Percentiles rank a stretch among this genome's conserved stretches.
Evolutionary conservation across 225 moss, liverwort and hornwort species (phyloP).

Genomic region (Pseudoscleropodium purum): DNA sequence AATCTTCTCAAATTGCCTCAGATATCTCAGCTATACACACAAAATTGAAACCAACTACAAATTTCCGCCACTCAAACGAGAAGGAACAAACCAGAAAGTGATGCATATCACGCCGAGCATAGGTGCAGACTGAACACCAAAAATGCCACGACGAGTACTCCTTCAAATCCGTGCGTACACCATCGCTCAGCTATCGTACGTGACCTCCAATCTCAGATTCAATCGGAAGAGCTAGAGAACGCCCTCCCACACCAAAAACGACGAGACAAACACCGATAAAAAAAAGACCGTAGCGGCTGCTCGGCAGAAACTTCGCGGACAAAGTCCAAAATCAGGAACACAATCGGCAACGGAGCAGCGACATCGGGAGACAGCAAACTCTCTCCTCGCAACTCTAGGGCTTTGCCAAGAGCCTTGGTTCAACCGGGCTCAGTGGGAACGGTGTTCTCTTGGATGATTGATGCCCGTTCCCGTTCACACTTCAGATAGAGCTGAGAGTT

Average conservation of each 20-base stretch:
- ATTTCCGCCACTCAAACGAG: not conserved
- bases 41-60: not conserved
- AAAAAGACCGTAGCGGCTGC: not conserved
- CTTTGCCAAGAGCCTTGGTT: not conserved
- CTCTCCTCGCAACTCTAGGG: not conserved
- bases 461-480: not conserved
- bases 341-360: not conserved
- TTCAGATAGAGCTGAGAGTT: not conserved
- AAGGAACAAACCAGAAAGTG: slow-evolving; percentile 2
- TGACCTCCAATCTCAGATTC: not conserved
- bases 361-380: not conserved
- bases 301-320: not conserved
- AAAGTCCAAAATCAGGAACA: not conserved
- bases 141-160: not conserved
- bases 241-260: not conserved
- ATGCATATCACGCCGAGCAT: slow-evolving; percentile 16
- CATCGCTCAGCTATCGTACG: not conserved
- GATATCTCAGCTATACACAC: not conserved
- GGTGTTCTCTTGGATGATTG: not conserved
- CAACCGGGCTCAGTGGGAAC: not conserved
- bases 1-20: not conserved
- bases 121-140: not conserved
- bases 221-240: not conserved
- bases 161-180: not conserved
- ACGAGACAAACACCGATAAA: not conserved